Evolutionary conservation across 441 rosid genomes (phyloP).

Genomic region (Oxalis stricta): DNA sequence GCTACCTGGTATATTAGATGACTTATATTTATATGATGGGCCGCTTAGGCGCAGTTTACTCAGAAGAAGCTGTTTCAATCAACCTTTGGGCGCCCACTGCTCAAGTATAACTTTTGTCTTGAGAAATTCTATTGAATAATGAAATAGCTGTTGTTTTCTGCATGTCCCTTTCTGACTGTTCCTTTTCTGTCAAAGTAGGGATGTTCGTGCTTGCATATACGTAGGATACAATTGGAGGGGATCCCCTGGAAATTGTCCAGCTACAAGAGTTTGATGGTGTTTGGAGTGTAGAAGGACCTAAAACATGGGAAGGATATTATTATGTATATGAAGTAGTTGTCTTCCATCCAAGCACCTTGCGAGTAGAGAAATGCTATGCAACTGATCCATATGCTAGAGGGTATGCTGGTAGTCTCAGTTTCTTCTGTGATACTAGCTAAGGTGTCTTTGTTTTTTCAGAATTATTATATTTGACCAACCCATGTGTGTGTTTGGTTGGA

Average conservation of each 20-base stretch:
- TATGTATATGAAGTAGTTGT: conserved; percentile 68
- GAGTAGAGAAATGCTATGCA: conserved; percentile 65
- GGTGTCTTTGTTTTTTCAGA: conserved; percentile 6
- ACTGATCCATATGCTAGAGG: conserved; percentile 97
- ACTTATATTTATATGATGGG: conserved; percentile 71
- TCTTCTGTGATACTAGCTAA: conserved; percentile 13
- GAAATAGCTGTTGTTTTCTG: conserved; percentile 3
- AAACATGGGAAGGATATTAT: conserved; percentile 82
- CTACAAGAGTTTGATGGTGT: conserved; percentile 61
- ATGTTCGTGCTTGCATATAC: conserved; percentile 46
- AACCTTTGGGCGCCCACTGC: conserved; percentile 98
- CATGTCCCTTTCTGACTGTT: conserved; percentile 12
- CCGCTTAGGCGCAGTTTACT: conserved; percentile 73
- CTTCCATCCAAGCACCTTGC: conserved; percentile 73
- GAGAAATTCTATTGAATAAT: too few species aligned
- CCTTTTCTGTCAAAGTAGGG: conserved; percentile 33
- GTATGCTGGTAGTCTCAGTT: conserved; percentile 35
- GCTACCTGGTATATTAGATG: conserved; percentile 77
- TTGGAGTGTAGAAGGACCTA: conserved; percentile 60
- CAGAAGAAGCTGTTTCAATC: conserved; percentile 42
- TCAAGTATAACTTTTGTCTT: conserved; percentile 33
- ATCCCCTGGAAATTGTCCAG: conserved; percentile 38
- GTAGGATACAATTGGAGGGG: conserved; percentile 28
- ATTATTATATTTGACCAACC: not conserved
- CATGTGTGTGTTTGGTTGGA: conserved; percentile 1